Base-by-base conservation (phyloP, 306 rosid genomes). In the Gastrolobium villosum region DNA sequence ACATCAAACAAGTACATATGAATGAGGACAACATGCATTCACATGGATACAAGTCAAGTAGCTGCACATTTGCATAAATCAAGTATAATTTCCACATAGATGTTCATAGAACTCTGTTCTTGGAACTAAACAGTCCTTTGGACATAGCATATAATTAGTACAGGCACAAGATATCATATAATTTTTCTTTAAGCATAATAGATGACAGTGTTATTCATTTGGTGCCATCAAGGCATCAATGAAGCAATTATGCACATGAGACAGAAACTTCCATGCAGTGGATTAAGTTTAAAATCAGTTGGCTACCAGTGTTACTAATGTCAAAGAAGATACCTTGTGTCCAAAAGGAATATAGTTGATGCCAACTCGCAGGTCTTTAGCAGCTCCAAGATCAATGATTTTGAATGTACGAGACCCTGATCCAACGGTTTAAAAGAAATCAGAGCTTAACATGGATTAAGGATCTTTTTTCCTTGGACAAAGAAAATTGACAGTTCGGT, bases 321-420 rank as follows among this genome's bases (percentile, higher is more conserved):
- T 43, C 70, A 77, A 79, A 79, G 74, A 84, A 77, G 68, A 54
- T 91, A 94, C 98, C 98, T 92, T 48, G 98, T 96, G 65, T 94
- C 98, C 86, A 94, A 72, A 77, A 94, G 98, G 98, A 77, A 94
- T 88, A 77, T 94, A 92, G 86, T 94, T 92, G 70, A 94, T 94
- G 74, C 97, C 98, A 14, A 94, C 98, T 74, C 97, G 86, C 82
- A 95, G 78, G 83, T 90, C 99, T 35, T 97, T 75, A 56, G 99
- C 97, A 53, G 99, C 99, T 81, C 99, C 99, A 69, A 95, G 97
- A 88, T 90, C 97, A 77, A 95, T 95, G 62, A 95, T 95, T 84
- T 95, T 95, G 94, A 95, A 95, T 49, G 86, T 84, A 28, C 97
- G 90, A 79, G 99, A 92, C 59, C 88, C 97, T 94, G 88, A 61